Percentiles rank a stretch among this genome's conserved stretches.
Evolutionary conservation across 1,284 basidiomycete species (phyloP).

Genomic region (Coniferiporia sulphurascens): DNA sequence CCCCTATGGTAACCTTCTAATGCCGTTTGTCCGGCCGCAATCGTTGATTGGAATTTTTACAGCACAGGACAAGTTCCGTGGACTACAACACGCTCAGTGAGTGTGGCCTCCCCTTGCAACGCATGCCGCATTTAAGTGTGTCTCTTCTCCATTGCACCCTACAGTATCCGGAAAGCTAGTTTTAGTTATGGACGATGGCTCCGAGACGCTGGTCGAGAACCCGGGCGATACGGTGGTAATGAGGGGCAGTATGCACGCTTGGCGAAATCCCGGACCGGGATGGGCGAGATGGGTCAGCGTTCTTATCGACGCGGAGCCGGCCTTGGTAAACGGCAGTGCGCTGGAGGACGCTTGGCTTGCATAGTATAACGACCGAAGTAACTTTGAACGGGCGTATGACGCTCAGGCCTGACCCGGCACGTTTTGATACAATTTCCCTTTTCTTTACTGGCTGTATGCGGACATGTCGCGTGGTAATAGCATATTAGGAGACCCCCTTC

Average conservation of each 20-base stretch:
- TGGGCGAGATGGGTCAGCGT: conserved; percentile 54
- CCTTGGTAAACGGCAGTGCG: conserved; percentile 40
- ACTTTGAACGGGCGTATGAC: neutral
- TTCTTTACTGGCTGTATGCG: neutral
- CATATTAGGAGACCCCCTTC: neutral
- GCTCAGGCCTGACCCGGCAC: too few species aligned
- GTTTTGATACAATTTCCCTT: neutral
- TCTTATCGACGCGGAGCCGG: conserved; percentile 50
- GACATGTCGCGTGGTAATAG: neutral
- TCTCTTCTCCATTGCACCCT: neutral
- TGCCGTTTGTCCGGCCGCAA: conserved; percentile 15
- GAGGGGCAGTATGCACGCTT: conserved; percentile 55
- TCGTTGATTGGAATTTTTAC: neutral
- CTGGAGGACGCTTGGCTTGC: conserved; percentile 30
- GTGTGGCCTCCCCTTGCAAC: conserved; percentile 17
- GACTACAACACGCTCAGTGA: conserved; percentile 59
- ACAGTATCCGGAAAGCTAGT: conserved; percentile 51
- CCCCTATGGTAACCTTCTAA: conserved; percentile 41
- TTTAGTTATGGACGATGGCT: conserved; percentile 52
- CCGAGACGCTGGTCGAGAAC: conserved; percentile 47
- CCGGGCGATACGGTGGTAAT: conserved; percentile 55
- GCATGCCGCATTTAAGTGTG: neutral
- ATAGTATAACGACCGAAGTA: neutral
- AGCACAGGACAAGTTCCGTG: conserved; percentile 47
- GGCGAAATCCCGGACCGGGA: conserved; percentile 49